Evolutionary conservation across 495 filamentous ascomycete species (phyloP).

Genomic region (Aspergillus wentii): DNA sequence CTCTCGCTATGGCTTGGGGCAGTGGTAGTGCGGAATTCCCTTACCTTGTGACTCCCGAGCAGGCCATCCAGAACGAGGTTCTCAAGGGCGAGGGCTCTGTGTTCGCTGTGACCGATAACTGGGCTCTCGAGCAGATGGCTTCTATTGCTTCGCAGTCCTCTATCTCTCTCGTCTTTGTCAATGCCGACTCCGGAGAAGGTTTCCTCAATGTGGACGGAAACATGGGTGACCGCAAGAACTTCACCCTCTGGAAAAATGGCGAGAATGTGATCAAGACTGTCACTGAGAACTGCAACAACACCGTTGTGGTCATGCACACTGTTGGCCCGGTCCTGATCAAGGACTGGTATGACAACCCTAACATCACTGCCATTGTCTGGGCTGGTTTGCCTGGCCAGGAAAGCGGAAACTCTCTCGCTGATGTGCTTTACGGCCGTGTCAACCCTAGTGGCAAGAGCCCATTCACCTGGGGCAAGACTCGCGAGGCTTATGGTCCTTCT

Average conservation of each 20-base stretch:
- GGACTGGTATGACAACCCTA: conserved; percentile 76
- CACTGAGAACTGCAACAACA: conserved; percentile 76
- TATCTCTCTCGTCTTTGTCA: conserved; percentile 85
- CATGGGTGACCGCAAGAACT: conserved; percentile 84
- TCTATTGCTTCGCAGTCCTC: conserved; percentile 60
- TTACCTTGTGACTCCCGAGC: conserved; percentile 82
- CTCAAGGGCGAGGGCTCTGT: conserved; percentile 48
- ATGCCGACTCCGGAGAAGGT: conserved; percentile 81
- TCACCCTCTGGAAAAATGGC: conserved; percentile 82
- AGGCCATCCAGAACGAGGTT: conserved; percentile 76
- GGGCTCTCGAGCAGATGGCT: conserved; percentile 54
- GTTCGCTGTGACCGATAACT: conserved; percentile 75
- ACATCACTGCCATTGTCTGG: conserved; percentile 91
- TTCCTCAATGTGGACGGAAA: conserved; percentile 84
- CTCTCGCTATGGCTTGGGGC: conserved; percentile 92
- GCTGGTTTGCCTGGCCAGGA: conserved; percentile 92
- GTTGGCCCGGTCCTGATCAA: conserved; percentile 74
- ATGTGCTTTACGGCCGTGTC: conserved; percentile 84
- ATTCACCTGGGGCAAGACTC: conserved; percentile 78
- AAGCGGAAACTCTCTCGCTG: conserved; percentile 82
- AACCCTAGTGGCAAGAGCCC: conserved; percentile 83
- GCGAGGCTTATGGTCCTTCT: conserved; percentile 69
- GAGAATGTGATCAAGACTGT: conserved; percentile 77
- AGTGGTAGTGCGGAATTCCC: conserved; percentile 87
- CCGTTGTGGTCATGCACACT: conserved; percentile 87